These are phyloP conservation scores for Aspergillus hancockii DNA, from an alignment of 495 filamentous ascomycete genomes.

Conservation along the genomic window DNA sequence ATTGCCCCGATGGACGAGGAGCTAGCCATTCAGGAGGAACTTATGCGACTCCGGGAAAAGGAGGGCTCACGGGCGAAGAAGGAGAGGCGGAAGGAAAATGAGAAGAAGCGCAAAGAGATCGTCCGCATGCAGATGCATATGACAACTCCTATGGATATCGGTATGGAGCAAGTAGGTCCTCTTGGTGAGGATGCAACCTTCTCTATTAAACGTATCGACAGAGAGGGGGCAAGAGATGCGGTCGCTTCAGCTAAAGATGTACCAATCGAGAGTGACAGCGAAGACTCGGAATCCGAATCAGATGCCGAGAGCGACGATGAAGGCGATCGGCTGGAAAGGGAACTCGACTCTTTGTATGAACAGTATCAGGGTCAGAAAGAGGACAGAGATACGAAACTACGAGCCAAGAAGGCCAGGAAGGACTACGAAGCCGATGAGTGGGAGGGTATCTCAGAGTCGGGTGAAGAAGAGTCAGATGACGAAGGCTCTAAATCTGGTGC, in stretches of 20 bases:
- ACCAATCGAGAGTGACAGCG: slow-evolving; percentile 51
- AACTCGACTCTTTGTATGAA: slow-evolving; percentile 84
- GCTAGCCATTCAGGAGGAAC: slow-evolving; percentile 80
- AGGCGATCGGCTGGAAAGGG: slow-evolving; percentile 74
- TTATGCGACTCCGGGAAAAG: slow-evolving; percentile 77
- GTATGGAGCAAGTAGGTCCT: slow-evolving; percentile 84
- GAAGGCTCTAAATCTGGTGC: slow-evolving; percentile 58
- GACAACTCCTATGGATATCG: slow-evolving; percentile 93
- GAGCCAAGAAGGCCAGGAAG: slow-evolving; percentile 83
- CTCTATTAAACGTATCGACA: slow-evolving; percentile 74
- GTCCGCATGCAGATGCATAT: slow-evolving; percentile 95
- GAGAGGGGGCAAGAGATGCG: slow-evolving; percentile 64
- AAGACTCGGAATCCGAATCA: slow-evolving; percentile 60
- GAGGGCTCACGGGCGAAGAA: slow-evolving; percentile 74
- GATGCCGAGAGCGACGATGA: slow-evolving; percentile 72
- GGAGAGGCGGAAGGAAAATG: slow-evolving; percentile 79
- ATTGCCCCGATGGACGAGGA: slow-evolving; percentile 93
- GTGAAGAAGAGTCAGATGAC: slow-evolving; percentile 58
- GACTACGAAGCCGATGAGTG: slow-evolving; percentile 85
- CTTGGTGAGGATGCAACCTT: slow-evolving; percentile 81
- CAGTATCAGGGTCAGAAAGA: slow-evolving; percentile 79
- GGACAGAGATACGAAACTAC: slow-evolving; percentile 78
- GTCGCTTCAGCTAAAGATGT: slow-evolving; percentile 80
- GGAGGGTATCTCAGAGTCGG: slow-evolving; percentile 79
- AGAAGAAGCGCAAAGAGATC: slow-evolving; percentile 86